A percentile compares a stretch with the other conserved stretches of the same genome.
These are phyloP conservation scores for Polyporus tsugae DNA, from an alignment of 1,284 basidiomycete species.

Conservation along the genomic window DNA sequence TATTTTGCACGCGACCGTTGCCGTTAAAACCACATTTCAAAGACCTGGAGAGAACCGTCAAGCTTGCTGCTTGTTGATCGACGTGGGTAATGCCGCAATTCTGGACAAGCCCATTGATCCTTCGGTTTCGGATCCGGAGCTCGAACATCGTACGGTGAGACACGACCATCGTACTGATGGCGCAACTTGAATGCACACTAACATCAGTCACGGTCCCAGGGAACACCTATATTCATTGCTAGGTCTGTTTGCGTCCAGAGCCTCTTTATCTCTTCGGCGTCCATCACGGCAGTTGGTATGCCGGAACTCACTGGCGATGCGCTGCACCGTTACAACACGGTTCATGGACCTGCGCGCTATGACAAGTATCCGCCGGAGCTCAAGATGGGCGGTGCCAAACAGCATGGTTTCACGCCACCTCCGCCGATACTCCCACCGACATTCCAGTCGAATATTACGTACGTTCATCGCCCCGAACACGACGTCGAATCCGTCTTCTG, in stretches of 20 bases:
- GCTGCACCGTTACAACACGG: neutral
- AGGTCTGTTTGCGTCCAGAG: neutral
- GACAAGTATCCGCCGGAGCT: neutral
- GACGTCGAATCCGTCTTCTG: constrained; percentile 7
- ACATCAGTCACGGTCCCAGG: neutral
- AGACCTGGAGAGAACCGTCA: neutral
- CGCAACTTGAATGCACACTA: neutral
- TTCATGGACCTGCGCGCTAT: neutral
- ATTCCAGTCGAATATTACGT: neutral
- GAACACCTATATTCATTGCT: neutral
- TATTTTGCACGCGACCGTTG: neutral
- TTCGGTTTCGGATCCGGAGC: neutral
- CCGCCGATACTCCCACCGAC: neutral
- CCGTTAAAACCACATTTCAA: neutral
- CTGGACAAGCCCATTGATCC: neutral
- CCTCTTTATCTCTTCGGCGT: neutral
- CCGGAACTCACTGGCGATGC: constrained; percentile 4
- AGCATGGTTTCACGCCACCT: neutral
- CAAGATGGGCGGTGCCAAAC: neutral
- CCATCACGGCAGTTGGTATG: neutral
- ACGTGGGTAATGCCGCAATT: neutral
- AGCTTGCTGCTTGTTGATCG: neutral
- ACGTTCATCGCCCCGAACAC: constrained; percentile 3
- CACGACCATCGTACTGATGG: neutral
- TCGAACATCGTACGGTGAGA: neutral